Evolutionary conservation across 208 protist genomes (phyloP).

Genomic region (Trypanosoma cruzi): DNA sequence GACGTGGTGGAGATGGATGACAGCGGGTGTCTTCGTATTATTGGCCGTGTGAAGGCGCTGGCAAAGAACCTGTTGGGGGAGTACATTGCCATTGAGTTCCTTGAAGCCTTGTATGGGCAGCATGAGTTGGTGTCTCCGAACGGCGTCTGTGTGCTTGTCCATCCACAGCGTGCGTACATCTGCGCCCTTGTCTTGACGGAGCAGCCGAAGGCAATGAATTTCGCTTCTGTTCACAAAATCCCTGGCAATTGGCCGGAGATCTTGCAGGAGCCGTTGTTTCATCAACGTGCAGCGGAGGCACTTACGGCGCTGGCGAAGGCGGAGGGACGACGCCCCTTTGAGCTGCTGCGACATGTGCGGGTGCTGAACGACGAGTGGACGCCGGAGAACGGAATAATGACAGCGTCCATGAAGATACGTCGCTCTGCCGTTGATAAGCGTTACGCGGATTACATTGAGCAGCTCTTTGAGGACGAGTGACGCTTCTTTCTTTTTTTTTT

Average conservation of each 20-base stretch:
- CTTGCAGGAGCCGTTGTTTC: conserved; percentile 30
- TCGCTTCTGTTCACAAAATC: conserved; percentile 22
- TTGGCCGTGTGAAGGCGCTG: conserved; percentile 69
- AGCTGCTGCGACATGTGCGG: conserved; percentile 52
- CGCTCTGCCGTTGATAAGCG: conserved; percentile 59
- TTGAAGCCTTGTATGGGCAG: conserved; percentile 60
- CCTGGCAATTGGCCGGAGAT: background rate
- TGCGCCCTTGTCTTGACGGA: conserved; percentile 70
- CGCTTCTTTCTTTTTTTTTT: conserved; percentile 22
- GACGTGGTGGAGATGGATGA: conserved; percentile 32
- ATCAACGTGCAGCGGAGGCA: conserved; percentile 29
- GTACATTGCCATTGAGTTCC: conserved; percentile 70
- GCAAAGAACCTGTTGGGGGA: conserved; percentile 66
- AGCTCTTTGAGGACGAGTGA: conserved; percentile 40
- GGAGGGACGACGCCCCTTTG: conserved; percentile 69
- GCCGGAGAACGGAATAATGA: conserved; percentile 81
- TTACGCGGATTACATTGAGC: conserved; percentile 60
- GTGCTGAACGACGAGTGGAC: conserved; percentile 86
- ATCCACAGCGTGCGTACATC: conserved; percentile 62
- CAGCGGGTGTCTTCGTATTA: conserved; percentile 38
- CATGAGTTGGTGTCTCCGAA: conserved; percentile 49
- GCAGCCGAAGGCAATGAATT: background rate
- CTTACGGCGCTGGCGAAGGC: conserved; percentile 40
- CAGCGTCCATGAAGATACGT: conserved; percentile 81
- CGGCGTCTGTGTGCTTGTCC: conserved; percentile 71